Base-by-base conservation (phyloP, 2,329 filamentous ascomycete species). In the Neopestalotiopsis clavispora region DNA sequence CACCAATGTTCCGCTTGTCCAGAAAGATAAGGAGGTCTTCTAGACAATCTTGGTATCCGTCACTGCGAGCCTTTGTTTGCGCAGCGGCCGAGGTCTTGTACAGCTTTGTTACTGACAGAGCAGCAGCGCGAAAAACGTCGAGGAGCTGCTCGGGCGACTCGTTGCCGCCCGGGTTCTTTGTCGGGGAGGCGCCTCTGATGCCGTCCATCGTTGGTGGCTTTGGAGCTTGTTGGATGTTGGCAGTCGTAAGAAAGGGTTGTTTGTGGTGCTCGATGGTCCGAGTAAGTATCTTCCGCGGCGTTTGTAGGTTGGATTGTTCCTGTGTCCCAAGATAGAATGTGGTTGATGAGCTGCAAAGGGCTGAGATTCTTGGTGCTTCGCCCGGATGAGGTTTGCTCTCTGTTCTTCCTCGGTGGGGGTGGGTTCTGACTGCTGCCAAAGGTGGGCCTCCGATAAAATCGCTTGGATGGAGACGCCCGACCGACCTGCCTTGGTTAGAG, bases 11-110 rank as follows among this genome's bases (percentile, higher is more conserved):
- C 77, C 94, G 91, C 76, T 89, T 92, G 78, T 98, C 95, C 67
- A 98, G 83, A 74, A 97, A 97, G 17, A 86, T 82, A n/a, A 98
- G 83, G 4, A 99, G 84, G 73, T 98, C 95, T 72, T 98, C 94
- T 49, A 99, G 84, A 49, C 95, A 97, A 77, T 98, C 95, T 79
- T 98, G 95, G 75, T 98, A 98, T 32, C 96, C 96, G 52, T 95
- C 91, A 65, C 89, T 83, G 64, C 93, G 90, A 61, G 94, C 90
- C 75, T 91, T 91, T 64, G 91, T 86, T 78, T 96, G 91, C 63
- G 93, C 92, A 40, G 90, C 86, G 13, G 93, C 92, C 3, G 95
- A 95, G 52, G 91, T 95, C 82, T 97, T 98, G 84, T 98, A 98
- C 14, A 99, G 90, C 77, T 97, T 97, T 62, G 96, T 98, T 67